A percentile compares a stretch with the other conserved stretches of the same genome.
phyloP scores from a whole-genome alignment of 192 early-diverging fungal species.

The Backusella macrospora region DNA sequence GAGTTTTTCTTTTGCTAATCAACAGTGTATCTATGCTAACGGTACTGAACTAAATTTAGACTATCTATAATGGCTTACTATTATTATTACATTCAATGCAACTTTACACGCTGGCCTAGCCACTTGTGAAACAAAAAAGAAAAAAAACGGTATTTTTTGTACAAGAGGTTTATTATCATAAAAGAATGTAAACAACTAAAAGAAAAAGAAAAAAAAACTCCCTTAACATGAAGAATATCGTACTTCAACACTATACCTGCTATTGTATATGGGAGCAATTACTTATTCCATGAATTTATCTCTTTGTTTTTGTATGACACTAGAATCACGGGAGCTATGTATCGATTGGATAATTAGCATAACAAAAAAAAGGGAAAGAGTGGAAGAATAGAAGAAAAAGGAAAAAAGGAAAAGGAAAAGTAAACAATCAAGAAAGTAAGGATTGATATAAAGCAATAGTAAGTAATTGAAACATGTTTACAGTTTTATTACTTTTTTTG shows the following conservation, averaged over 20 bases:
- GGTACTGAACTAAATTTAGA: not conserved
- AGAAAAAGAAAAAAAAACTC: slow-evolving; percentile 1
- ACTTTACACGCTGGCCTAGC: not conserved
- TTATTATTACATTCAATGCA: not conserved
- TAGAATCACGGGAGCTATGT: slow-evolving; percentile 1
- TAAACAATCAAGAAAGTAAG: not conserved
- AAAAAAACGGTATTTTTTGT: not conserved
- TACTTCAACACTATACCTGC: not conserved
- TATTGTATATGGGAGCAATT: not conserved
- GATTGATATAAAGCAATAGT: not conserved
- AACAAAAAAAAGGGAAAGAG: slow-evolving; percentile 3
- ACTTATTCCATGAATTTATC: not conserved
- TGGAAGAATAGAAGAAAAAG: not conserved
- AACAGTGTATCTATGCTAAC: not conserved
- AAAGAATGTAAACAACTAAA: not conserved
- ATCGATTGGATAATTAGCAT: slow-evolving; percentile 1
- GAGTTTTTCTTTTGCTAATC: not conserved
- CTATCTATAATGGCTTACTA: not conserved
- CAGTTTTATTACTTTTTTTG: slow-evolving; percentile 13
- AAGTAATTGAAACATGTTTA: slow-evolving; percentile 6
- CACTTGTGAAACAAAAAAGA: not conserved
- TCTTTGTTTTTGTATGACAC: slow-evolving; percentile 8
- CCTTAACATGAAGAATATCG: not conserved
- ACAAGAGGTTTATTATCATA: not conserved
- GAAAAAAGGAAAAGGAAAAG: not conserved